phyloP scores from a whole-genome alignment of 176 grass and related monocot genomes.

The Oryza officinalis region DNA sequence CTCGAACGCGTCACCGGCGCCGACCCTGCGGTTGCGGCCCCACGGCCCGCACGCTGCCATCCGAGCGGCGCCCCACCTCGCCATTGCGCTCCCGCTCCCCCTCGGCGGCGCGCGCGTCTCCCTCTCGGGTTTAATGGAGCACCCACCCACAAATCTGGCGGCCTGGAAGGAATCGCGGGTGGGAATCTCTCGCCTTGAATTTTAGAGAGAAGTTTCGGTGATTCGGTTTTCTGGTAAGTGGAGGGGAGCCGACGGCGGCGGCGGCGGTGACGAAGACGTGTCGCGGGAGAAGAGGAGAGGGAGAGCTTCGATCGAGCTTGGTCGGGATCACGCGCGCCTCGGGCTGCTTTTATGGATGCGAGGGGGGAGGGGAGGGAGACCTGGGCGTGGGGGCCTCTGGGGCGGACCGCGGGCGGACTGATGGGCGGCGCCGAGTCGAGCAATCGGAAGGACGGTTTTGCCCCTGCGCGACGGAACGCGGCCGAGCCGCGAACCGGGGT shows the following conservation, averaged over 20 bases:
- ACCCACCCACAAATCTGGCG: not conserved
- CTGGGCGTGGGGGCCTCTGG: not conserved
- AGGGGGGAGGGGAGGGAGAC: not conserved
- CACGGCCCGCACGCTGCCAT: conserved; percentile 45
- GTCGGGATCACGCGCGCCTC: not conserved
- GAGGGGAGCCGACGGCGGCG: not conserved
- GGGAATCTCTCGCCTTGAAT: not conserved
- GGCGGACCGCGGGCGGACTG: too few species aligned
- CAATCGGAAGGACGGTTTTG: not conserved
- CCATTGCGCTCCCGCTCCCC: conserved; percentile 27
- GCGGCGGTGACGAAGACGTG: not conserved
- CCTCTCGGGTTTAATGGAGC: conserved; percentile 6
- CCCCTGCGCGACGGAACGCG: not conserved
- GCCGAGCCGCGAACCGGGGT: too few species aligned
- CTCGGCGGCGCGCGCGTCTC: not conserved
- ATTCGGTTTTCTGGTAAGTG: not conserved
- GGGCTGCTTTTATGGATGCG: conserved; percentile 11
- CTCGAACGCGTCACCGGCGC: not conserved
- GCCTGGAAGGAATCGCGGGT: not conserved
- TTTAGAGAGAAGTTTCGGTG: not conserved
- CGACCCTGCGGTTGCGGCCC: conserved; percentile 16
- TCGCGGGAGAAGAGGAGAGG: not conserved
- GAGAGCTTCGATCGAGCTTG: not conserved
- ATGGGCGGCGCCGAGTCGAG: too few species aligned
- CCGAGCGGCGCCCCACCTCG: conserved; percentile 19